Percentiles rank a stretch among this genome's conserved stretches.
phyloP scores from a whole-genome alignment of 176 grass and related monocot species.

The Musa troglodytarum region DNA sequence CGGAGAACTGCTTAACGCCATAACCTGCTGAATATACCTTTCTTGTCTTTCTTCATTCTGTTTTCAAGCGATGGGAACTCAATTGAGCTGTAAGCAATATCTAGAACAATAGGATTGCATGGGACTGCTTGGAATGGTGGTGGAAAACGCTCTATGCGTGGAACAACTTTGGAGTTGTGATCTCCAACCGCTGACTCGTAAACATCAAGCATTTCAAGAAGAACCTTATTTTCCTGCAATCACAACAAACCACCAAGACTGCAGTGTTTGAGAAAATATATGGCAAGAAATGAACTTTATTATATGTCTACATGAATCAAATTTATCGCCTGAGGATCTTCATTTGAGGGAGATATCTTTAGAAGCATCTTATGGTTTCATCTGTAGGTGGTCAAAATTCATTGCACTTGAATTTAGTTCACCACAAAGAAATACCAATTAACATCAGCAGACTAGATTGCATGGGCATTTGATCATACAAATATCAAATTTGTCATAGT shows the following conservation, averaged over 20 bases:
- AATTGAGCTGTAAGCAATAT: constrained; percentile 69
- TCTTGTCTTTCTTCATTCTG: constrained; percentile 98
- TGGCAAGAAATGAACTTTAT: not conserved
- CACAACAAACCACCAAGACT: not conserved
- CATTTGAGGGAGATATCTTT: not conserved
- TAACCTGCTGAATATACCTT: constrained; percentile 71
- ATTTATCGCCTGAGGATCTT: no score
- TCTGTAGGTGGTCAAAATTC: no score
- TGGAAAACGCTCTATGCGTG: constrained; percentile 58
- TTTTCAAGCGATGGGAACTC: constrained; percentile 84
- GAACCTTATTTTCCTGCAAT: constrained; percentile 58
- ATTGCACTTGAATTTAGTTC: no score
- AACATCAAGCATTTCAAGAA: constrained; percentile 61
- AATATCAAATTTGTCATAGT: no score
- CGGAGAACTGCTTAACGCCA: constrained; percentile 30
- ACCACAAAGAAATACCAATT: not conserved
- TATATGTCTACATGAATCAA: no score
- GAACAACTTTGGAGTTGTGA: constrained; percentile 42
- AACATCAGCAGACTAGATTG: not conserved
- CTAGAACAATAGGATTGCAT: constrained; percentile 93
- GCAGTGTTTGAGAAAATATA: not conserved
- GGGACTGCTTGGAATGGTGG: constrained; percentile 61
- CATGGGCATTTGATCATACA: no score
- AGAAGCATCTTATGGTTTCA: not conserved
- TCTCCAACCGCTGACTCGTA: constrained; percentile 84